These are phyloP conservation scores for Malassezia caprae DNA, from an alignment of 1,284 basidiomycete species.

Conservation along the genomic window DNA sequence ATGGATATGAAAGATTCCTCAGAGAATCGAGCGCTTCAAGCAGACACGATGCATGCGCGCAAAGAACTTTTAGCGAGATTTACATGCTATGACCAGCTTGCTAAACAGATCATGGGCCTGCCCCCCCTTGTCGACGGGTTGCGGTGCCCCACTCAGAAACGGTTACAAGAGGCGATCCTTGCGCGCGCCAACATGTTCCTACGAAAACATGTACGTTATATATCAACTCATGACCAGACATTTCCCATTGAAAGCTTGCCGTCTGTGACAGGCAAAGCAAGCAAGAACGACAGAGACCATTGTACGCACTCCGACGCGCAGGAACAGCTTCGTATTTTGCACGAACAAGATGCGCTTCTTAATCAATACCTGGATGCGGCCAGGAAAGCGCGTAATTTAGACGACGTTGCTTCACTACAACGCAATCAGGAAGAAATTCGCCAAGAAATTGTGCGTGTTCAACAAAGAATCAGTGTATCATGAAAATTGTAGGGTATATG, in stretches of 20 bases:
- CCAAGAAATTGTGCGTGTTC: slow-evolving; percentile 29
- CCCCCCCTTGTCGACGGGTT: slow-evolving; percentile 47
- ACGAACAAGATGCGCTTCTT: slow-evolving; percentile 37
- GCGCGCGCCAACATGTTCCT: slow-evolving; percentile 69
- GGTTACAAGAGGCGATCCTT: slow-evolving; percentile 70
- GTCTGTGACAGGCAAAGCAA: background rate
- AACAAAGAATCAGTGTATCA: slow-evolving; percentile 4
- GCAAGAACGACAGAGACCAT: slow-evolving; percentile 1
- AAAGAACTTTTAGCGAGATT: slow-evolving; percentile 74
- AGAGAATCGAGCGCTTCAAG: slow-evolving; percentile 40
- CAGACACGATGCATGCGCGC: slow-evolving; percentile 60
- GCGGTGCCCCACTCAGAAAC: slow-evolving; percentile 58
- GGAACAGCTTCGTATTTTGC: slow-evolving; percentile 30
- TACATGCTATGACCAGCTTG: slow-evolving; percentile 73
- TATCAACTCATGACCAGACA: slow-evolving; percentile 21
- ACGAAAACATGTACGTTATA: slow-evolving; percentile 68
- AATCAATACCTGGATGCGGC: slow-evolving; percentile 32
- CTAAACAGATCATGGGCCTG: slow-evolving; percentile 69
- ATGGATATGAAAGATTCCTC: slow-evolving; percentile 29
- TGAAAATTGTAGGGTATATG: background rate
- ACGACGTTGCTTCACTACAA: slow-evolving; percentile 34
- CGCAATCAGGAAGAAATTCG: slow-evolving; percentile 35
- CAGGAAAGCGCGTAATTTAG: slow-evolving; percentile 32
- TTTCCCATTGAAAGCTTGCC: slow-evolving; percentile 56
- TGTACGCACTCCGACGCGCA: background rate